phyloP scores from a whole-genome alignment of 805 yeast genomes.

The Candida oleophila region DNA sequence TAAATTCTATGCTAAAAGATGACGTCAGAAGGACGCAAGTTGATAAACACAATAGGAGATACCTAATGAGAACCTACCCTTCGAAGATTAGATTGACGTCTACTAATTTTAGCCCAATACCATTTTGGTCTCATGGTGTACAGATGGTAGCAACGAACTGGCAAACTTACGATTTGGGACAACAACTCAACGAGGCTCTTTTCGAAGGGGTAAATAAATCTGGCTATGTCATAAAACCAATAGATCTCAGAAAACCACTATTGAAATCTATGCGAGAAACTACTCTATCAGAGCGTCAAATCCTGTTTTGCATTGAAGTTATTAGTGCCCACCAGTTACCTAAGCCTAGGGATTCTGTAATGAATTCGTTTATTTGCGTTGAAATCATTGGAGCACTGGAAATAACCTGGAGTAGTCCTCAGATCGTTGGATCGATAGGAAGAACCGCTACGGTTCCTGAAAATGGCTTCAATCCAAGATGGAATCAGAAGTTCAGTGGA shows the following conservation, averaged over 20 bases:
- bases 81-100: slow-evolving; percentile 74
- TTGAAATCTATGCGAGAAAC: slow-evolving; percentile 18
- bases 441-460: slow-evolving; percentile 38
- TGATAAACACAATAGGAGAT: slow-evolving; percentile 73
- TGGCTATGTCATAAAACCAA: slow-evolving; percentile 84
- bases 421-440: slow-evolving; percentile 16
- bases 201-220: slow-evolving; percentile 57
- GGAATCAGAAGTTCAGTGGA: slow-evolving; percentile 62
- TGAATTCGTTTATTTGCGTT: slow-evolving; percentile 62
- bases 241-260: slow-evolving; percentile 36
- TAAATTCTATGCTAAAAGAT: slow-evolving; percentile 65
- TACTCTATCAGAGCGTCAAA: slow-evolving; percentile 1
- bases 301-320: slow-evolving; percentile 33
- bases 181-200: slow-evolving; percentile 83
- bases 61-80: slow-evolving; percentile 84
- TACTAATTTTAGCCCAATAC: slow-evolving; percentile 75
- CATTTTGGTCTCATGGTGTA: slow-evolving; percentile 80
- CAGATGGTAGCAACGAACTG: slow-evolving; percentile 97
- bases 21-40: slow-evolving; percentile 52
- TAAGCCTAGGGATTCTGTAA: slow-evolving; percentile 52
- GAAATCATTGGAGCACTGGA: slow-evolving; percentile 53
- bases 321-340: slow-evolving; percentile 89
- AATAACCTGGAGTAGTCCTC: slow-evolving; percentile 21
- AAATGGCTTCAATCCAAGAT: slow-evolving; percentile 86
- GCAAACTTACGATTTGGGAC: slow-evolving; percentile 90